Base-by-base conservation (phyloP, 164 flowering plant genomes). In the Nelumbo lutea region DNA sequence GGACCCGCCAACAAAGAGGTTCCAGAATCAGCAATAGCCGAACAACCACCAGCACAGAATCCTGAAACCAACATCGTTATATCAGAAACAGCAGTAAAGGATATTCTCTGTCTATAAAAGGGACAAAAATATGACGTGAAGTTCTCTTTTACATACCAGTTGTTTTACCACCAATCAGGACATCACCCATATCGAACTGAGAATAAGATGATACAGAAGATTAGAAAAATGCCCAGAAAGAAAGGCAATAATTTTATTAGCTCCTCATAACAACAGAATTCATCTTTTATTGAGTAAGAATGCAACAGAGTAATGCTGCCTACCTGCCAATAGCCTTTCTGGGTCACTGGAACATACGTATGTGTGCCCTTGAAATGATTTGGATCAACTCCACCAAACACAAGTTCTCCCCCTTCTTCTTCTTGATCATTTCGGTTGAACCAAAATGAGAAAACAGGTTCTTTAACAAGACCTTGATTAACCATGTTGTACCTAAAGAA, bases 261-360 rank as follows among this genome's bases (percentile, higher is more conserved):
- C 27, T 27, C 27, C n/a, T 14, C 9, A 5, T 43, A 14, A 13
- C 27, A 46, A 4, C 4, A 7, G 0, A 27, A 27, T 27, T 27
- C 27, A 27, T 27, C 27, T 27, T 27, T 27, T 27, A 27, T 27
- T 27, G 27, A 27, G 27, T 27, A 27, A 27, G 5, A 46, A 63
- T 11, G 13, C 4, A 11, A 67, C 2, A 10, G 45, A 62, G 10
- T 3, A 15, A 10, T 52, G 14, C 27, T 27, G 78, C 85, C 53
- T 41, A 89, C 98, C 97, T 92, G 96, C 98, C 98, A 92, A 76
- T 90, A 90, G 3, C 98, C 98, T 80, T 89, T 90, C 74, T 71
- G 78, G 10, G 98, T 85, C 45, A 92, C 93, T 56, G 95, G 96
- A 72, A 89, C 96, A 78, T 87, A 90, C 7, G 91, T 88, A 73